phyloP scores from a whole-genome alignment of 2,329 filamentous ascomycete genomes.

The Raffaelea ambrosiae region DNA sequence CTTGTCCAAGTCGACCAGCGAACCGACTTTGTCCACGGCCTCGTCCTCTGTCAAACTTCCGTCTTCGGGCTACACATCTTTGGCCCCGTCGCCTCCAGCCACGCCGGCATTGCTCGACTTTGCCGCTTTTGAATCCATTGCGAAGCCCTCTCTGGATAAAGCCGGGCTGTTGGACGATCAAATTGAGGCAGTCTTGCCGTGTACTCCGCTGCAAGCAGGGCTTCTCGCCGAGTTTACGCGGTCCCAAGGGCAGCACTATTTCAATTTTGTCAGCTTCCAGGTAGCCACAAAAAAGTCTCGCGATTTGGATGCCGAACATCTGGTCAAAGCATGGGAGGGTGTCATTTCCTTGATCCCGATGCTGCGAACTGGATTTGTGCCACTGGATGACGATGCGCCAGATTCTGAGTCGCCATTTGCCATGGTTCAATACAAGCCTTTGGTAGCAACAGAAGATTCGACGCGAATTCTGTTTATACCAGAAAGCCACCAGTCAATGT shows the following conservation, averaged over 20 bases:
- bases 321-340: conserved; percentile 52
- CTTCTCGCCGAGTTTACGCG: conserved; percentile 69
- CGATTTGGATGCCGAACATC: conserved; percentile 17
- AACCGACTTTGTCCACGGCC: neutral
- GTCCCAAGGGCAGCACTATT: conserved; percentile 60
- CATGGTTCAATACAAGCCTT: conserved; percentile 56
- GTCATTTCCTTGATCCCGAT: conserved; percentile 55
- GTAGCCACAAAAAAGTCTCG: conserved; percentile 28
- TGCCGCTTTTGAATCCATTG: conserved; percentile 21
- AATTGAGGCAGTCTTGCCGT: conserved; percentile 60
- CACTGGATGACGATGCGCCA: conserved; percentile 47
- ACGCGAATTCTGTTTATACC: neutral
- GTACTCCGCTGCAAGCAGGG: conserved; percentile 69
- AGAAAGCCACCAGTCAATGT: conserved; percentile 6
- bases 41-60: neutral
- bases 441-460: neutral
- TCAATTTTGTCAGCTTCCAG: conserved; percentile 60
- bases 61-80: neutral
- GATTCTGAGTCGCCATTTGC: conserved; percentile 45
- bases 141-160: conserved; percentile 20
- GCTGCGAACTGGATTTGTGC: conserved; percentile 65
- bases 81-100: neutral
- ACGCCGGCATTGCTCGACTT: conserved; percentile 26
- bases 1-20: neutral
- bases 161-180: conserved; percentile 8